phyloP scores from a whole-genome alignment of 495 filamentous ascomycete genomes.

The Lentithecium fluviatile region DNA sequence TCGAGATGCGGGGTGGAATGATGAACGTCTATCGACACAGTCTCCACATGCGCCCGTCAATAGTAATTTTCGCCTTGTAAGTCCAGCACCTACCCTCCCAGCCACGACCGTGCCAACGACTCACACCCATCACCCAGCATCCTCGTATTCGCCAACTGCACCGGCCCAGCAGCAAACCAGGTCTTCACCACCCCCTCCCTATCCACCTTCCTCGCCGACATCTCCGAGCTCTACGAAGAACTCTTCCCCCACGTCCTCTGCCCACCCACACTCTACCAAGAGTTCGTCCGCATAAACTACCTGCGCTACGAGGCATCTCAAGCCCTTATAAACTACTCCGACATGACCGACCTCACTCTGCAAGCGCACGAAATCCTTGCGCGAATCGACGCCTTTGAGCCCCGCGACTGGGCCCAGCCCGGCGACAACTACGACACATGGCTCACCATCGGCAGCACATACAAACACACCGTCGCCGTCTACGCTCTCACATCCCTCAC shows the following conservation, averaged over 20 bases:
- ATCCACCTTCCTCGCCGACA: background rate
- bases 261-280: constrained; percentile 6
- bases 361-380: constrained; percentile 10
- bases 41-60: background rate
- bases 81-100: background rate
- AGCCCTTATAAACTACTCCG: background rate
- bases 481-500: background rate
- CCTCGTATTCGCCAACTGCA: background rate
- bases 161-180: constrained; percentile 2
- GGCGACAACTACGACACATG: background rate
- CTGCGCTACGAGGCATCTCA: background rate
- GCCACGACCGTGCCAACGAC: constrained; percentile 2
- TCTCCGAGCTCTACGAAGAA: background rate
- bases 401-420: constrained; percentile 9
- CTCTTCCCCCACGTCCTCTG: constrained; percentile 15
- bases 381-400: constrained; percentile 1
- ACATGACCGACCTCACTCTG: background rate
- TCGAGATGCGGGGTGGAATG: constrained; percentile 19
- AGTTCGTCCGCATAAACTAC: constrained; percentile 10
- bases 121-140: background rate
- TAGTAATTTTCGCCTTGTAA: constrained; percentile 15
- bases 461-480: background rate
- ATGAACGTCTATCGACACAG: background rate
- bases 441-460: background rate
- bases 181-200: background rate